Conservation (phyloP, 2,329 filamentous ascomycete genomes). For the Beauveria sp. region DNA sequence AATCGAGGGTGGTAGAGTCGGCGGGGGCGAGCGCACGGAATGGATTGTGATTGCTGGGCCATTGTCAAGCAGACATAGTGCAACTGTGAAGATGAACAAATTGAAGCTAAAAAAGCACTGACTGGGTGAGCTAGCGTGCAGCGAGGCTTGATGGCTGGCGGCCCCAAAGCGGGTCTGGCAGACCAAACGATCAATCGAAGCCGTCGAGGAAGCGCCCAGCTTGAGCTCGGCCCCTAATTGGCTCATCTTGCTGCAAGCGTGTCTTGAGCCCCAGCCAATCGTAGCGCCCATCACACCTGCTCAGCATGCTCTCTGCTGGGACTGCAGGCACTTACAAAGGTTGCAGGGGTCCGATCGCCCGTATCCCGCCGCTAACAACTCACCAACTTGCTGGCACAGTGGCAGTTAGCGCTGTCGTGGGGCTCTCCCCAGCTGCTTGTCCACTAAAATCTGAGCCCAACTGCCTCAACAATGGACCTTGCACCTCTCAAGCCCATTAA, state of each 20-base stretch:
- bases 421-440: not conserved
- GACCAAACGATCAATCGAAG: slow-evolving; percentile 11
- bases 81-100: not conserved
- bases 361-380: slow-evolving; percentile 9
- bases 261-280: slow-evolving; percentile 5
- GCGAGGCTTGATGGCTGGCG: slow-evolving; percentile 6
- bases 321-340: not conserved
- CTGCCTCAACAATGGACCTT: not conserved
- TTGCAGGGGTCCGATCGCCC: slow-evolving; percentile 11
- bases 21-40: not conserved
- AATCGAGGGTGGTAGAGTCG: not conserved
- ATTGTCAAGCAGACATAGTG: not conserved
- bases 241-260: not conserved
- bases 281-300: slow-evolving; percentile 1
- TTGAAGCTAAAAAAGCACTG: not conserved
- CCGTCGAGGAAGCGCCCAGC: slow-evolving; percentile 15
- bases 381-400: not conserved
- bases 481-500: not conserved
- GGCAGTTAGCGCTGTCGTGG: not conserved
- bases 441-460: not conserved
- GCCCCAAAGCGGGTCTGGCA: not conserved
- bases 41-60: not conserved
- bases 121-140: slow-evolving; percentile 1
- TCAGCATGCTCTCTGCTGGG: not conserved
- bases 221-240: slow-evolving; percentile 3